Evolutionary conservation across 495 filamentous ascomycete genomes (phyloP), one percentile per base, ranked within the genome.

Genomic region (Talaromyces trachyspermus): DNA sequence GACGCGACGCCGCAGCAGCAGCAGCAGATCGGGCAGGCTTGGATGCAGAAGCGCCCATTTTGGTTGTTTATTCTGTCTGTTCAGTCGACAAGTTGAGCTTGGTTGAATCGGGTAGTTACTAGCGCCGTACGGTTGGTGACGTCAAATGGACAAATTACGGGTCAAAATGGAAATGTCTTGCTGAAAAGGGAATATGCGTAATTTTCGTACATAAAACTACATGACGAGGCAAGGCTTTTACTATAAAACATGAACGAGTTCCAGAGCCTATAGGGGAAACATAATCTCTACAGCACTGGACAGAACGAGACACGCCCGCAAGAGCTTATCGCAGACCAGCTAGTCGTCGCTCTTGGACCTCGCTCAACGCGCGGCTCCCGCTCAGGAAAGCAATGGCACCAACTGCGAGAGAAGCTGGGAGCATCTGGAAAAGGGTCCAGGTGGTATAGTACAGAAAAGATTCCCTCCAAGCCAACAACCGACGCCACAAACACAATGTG

Each of bases 371-470:
- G 62, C 91, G 85, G 57, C 85, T 89, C 46, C 92, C 94, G 63
- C 88, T 95, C 33, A 97, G 64, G 58, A 94, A 89, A 18, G 85
- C 78, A 45, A 89, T 79, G 36, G 73, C 63, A 17, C 83, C 83
- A 42, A 86, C 77, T 33, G 77, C 68, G 26, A 73, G 77, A 52
- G 79, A 79, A 43, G 81, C 82, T 8, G 89, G 89, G 30, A 98
- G 76, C 22, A 77, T 78, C 70, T 95, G 84, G 77, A 97, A 98
- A 37, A 98, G 70, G 54, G 83, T 95, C 92, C 91, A 97, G 54
- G 69, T 83, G 24, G 77, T 85, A 62, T 96, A 98, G 74, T 98
- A 98, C 62, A 95, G 89, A 89, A 70, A 97, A 97, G 53, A 95
- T 79, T 6, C 78, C 85, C 65, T 98, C 92, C 71, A 98, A 81